phyloP scores from a whole-genome alignment of 2,329 filamentous ascomycete species.

The Penicillium sp. region DNA sequence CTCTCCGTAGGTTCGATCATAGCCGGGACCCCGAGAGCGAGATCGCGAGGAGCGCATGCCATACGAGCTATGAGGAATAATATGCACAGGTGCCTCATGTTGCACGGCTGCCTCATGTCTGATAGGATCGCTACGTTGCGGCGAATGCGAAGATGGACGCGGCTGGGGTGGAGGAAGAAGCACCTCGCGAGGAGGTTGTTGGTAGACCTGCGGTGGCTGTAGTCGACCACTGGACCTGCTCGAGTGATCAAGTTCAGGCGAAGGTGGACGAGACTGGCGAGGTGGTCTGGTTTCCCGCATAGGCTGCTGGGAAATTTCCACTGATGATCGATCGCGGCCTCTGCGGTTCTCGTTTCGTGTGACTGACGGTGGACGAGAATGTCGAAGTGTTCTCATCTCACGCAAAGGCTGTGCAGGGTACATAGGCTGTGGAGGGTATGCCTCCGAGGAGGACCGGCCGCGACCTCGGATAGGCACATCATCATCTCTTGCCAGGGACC shows the following conservation, averaged over 20 bases:
- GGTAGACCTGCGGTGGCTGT: not conserved
- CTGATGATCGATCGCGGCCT: not conserved
- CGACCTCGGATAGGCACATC: not conserved
- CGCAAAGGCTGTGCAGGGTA: conserved; percentile 14
- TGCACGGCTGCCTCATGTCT: conserved; percentile 10
- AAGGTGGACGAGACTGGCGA: conserved; percentile 17
- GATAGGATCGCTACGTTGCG: not conserved
- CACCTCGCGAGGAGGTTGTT: not conserved
- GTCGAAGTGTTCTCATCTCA: conserved; percentile 11
- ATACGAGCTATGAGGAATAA: conserved; percentile 19
- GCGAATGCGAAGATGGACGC: conserved; percentile 3
- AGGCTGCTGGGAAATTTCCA: conserved; percentile 14
- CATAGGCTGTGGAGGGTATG: conserved; percentile 15
- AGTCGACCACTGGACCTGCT: conserved; percentile 8
- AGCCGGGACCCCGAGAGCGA: conserved; percentile 23
- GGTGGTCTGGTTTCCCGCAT: conserved; percentile 6
- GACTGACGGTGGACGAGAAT: conserved; percentile 14
- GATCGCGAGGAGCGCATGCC: conserved; percentile 10
- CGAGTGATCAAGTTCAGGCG: conserved; percentile 6
- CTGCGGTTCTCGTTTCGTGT: conserved; percentile 1
- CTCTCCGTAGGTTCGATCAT: conserved; percentile 4
- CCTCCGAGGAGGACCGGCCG: conserved; percentile 6
- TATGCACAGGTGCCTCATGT: conserved; percentile 10
- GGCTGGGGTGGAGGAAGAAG: not conserved
- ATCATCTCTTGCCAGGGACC: not conserved